Conservation (phyloP, 1,284 basidiomycete genomes). For the Termitomyces sp. region DNA sequence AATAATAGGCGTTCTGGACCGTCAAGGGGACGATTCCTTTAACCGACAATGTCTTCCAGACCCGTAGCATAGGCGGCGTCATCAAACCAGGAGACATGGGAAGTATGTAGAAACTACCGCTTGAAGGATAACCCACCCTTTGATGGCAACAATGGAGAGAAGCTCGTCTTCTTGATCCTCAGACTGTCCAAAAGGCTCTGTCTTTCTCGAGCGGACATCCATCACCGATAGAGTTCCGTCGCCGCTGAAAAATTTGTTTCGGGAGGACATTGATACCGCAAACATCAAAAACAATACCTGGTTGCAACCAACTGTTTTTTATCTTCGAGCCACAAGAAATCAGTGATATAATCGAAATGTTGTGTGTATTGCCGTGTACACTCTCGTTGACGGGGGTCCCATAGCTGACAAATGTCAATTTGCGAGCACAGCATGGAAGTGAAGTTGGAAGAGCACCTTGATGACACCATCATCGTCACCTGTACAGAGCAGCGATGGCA, state of each 20-base stretch:
- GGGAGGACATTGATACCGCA: not conserved
- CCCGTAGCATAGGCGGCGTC: not conserved
- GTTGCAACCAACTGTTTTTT: constrained; percentile 83
- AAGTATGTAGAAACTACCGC: not conserved
- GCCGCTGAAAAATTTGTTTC: constrained; percentile 50
- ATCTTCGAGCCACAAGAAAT: constrained; percentile 83
- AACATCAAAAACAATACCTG: constrained; percentile 57
- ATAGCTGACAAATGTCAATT: constrained; percentile 51
- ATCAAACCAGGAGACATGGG: not conserved
- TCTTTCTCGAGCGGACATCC: constrained; percentile 77
- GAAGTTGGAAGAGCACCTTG: constrained; percentile 52
- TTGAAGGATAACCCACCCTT: constrained; percentile 39
- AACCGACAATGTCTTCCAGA: not conserved
- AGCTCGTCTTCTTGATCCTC: constrained; percentile 97
- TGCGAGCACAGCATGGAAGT: not conserved
- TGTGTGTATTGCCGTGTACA: constrained; percentile 72
- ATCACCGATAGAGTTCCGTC: constrained; percentile 90
- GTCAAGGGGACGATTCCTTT: not conserved
- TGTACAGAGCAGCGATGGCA: constrained; percentile 69
- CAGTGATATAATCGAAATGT: constrained; percentile 94
- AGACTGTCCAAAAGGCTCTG: constrained; percentile 71
- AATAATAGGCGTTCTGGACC: not conserved
- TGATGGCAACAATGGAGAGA: constrained; percentile 79
- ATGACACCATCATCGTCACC: constrained; percentile 94
- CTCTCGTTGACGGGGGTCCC: constrained; percentile 77